Evolutionary conservation across 169 alveolate genomes (phyloP).

Genomic region (Cryptosporidium xiaoi): DNA sequence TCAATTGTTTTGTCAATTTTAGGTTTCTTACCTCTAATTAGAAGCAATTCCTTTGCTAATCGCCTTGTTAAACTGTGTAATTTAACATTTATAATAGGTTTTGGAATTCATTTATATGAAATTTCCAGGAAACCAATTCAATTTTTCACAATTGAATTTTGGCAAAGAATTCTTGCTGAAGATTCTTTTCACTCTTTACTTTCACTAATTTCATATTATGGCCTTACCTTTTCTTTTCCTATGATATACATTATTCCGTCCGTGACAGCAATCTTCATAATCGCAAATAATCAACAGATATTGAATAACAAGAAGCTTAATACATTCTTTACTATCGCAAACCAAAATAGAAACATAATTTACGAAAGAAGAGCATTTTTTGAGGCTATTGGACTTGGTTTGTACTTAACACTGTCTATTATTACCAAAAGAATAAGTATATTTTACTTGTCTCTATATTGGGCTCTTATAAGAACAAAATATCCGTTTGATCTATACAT

Average conservation of each 20-base stretch:
- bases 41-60: not conserved
- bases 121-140: constrained; percentile 47
- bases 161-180: constrained; percentile 46
- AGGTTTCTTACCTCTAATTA: constrained; percentile 12
- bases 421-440: constrained; percentile 58
- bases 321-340: not conserved
- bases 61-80: constrained; percentile 8
- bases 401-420: constrained; percentile 12
- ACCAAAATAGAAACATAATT: constrained; percentile 14
- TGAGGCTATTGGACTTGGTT: constrained; percentile 52
- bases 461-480: constrained; percentile 47
- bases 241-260: constrained; percentile 46
- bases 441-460: constrained; percentile 29
- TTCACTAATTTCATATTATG: constrained; percentile 35
- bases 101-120: constrained; percentile 46
- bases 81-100: constrained; percentile 14
- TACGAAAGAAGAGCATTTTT: constrained; percentile 60
- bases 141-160: constrained; percentile 32
- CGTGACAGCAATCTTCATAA: constrained; percentile 33
- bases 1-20: not conserved
- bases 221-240: constrained; percentile 24
- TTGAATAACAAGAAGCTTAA: not conserved
- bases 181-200: constrained; percentile 55
- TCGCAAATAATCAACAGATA: constrained; percentile 15
- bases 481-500: constrained; percentile 60